These are phyloP conservation scores for Sporothrix globosa DNA, from an alignment of 2,329 filamentous ascomycete species.

Conservation along the genomic window DNA sequence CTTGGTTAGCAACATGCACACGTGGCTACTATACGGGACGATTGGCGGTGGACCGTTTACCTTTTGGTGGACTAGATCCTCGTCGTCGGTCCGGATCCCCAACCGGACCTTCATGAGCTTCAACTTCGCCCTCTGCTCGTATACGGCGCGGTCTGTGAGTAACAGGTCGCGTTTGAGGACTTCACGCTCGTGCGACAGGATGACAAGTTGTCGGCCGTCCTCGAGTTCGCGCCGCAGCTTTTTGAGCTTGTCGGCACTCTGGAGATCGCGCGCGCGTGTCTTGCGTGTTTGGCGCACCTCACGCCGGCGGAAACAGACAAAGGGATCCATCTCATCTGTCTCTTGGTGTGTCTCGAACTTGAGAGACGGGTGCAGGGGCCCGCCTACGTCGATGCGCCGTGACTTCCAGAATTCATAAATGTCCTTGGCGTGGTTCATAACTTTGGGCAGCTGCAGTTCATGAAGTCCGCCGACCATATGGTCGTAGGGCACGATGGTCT, in stretches of 20 bases:
- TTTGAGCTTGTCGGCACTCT: conserved; percentile 92
- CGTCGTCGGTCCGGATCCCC: conserved; percentile 88
- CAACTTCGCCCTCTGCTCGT: conserved; percentile 78
- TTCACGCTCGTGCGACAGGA: conserved; percentile 79
- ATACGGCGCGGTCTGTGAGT: conserved; percentile 73
- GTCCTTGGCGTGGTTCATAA: conserved; percentile 67
- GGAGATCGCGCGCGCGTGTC: conserved; percentile 88
- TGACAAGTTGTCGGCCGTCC: conserved; percentile 78
- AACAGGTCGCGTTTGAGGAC: conserved; percentile 76
- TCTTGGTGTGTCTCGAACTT: conserved; percentile 96
- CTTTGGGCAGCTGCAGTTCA: conserved; percentile 53
- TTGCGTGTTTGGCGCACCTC: conserved; percentile 94
- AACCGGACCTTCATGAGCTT: conserved; percentile 88
- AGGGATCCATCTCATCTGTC: conserved; percentile 93
- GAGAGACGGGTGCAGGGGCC: conserved; percentile 74
- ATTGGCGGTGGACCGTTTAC: conserved; percentile 52
- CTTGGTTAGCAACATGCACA: conserved; percentile 39
- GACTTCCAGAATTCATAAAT: conserved; percentile 90
- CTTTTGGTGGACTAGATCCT: conserved; percentile 93
- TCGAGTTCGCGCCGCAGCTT: conserved; percentile 89
- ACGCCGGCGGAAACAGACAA: conserved; percentile 94
- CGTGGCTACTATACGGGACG: not conserved
- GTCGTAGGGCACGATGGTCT: conserved; percentile 76
- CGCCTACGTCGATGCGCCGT: conserved; percentile 66
- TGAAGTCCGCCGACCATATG: conserved; percentile 71